A percentile compares a stretch with the other conserved stretches of the same genome.
Evolutionary conservation across 805 yeast species (phyloP).

Genomic region (Saccharomycodes ludwigii): DNA sequence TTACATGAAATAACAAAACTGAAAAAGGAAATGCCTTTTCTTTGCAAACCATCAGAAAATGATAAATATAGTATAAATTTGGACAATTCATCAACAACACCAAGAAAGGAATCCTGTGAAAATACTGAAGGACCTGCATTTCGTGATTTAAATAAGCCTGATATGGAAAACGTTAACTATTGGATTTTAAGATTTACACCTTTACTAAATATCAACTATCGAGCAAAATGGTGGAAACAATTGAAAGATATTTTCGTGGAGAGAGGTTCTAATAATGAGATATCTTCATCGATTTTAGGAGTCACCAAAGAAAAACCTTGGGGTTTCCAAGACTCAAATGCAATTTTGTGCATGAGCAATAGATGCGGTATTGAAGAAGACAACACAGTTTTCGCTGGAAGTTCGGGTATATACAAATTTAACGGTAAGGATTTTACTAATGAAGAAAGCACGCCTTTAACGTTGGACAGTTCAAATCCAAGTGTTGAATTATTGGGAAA

Average conservation of each 20-base stretch:
- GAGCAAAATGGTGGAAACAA: slow-evolving; percentile 16
- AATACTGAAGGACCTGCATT: too few relatives aligned
- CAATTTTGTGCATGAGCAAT: slow-evolving; percentile 46
- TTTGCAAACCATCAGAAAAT: too few relatives aligned
- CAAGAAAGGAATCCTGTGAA: too few relatives aligned
- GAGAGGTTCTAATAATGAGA: too few relatives aligned
- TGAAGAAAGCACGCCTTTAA: slow-evolving; percentile 7
- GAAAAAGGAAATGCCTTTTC: too few relatives aligned
- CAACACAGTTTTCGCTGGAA: slow-evolving; percentile 44
- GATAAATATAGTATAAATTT: too few relatives aligned
- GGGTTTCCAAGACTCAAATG: slow-evolving; percentile 19
- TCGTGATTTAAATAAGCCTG: slow-evolving; percentile 27
- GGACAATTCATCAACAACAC: too few relatives aligned
- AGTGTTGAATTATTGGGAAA: slow-evolving; percentile 44
- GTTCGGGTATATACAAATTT: slow-evolving; percentile 48
- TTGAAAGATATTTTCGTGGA: too few relatives aligned
- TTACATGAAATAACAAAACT: too few relatives aligned
- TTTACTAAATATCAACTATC: slow-evolving; percentile 29
- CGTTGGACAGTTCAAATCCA: slow-evolving; percentile 30
- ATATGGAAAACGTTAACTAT: slow-evolving; percentile 43
- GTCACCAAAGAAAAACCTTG: slow-evolving; percentile 11
- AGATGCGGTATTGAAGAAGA: slow-evolving; percentile 69
- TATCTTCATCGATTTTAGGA: too few relatives aligned
- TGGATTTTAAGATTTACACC: slow-evolving; percentile 70
- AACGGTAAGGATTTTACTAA: slow-evolving; percentile 25